phyloP scores from a whole-genome alignment of 768 basidiomycete species.

The Mycena indigotica region DNA sequence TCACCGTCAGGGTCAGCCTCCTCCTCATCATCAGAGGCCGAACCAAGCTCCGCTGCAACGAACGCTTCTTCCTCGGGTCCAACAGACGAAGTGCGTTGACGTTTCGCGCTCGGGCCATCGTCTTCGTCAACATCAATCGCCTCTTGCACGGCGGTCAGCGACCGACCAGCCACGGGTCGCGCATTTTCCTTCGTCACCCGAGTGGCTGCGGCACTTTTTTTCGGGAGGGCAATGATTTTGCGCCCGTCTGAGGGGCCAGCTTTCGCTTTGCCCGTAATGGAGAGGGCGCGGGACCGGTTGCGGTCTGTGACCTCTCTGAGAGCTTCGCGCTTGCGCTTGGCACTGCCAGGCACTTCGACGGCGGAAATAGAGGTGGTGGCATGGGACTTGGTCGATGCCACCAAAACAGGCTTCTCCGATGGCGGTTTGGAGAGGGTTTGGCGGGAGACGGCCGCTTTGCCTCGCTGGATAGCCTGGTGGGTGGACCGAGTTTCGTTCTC shows the following conservation, averaged over 20 bases:
- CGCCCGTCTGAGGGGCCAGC: constrained; percentile 1
- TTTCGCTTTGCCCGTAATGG: neutral
- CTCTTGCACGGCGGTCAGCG: neutral
- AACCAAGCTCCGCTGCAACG: constrained; percentile 43
- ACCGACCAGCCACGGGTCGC: neutral
- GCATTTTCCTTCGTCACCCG: constrained; percentile 1
- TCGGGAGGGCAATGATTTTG: constrained; percentile 15
- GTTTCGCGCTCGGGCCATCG: constrained; percentile 11
- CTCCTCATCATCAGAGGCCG: constrained; percentile 32
- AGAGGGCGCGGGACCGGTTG: neutral
- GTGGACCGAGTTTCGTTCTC: constrained; percentile 16
- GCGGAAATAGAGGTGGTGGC: neutral
- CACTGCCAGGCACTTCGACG: constrained; percentile 10
- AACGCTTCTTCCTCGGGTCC: constrained; percentile 39
- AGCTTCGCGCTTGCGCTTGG: constrained; percentile 21
- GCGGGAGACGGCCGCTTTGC: neutral
- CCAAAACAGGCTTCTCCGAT: neutral
- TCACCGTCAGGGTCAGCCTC: constrained; percentile 52
- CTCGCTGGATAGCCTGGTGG: neutral
- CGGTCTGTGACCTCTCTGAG: constrained; percentile 15
- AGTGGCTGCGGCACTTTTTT: constrained; percentile 4
- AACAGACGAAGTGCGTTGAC: constrained; percentile 29
- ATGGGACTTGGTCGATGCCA: constrained; percentile 5
- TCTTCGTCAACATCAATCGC: constrained; percentile 9
- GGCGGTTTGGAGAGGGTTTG: neutral